A percentile compares a stretch with the other conserved stretches of the same genome.
Conservation (phyloP, 2,329 filamentous ascomycete species). For the Orbilia brochopaga region DNA sequence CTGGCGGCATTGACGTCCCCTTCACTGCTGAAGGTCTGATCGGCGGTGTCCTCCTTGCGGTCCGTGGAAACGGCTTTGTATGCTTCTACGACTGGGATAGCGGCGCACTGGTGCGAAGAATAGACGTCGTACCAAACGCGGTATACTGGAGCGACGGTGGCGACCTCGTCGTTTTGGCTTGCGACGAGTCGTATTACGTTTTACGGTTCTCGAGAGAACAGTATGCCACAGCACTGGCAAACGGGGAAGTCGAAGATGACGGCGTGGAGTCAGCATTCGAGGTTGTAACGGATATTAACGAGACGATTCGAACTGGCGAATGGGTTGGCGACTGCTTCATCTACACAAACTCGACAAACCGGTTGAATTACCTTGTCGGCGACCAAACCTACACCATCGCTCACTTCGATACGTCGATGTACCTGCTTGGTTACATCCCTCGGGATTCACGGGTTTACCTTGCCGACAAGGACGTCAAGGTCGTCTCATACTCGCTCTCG, state of each 20-base stretch:
- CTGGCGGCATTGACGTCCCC: slow-evolving; percentile 85
- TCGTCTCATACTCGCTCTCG: slow-evolving; percentile 88
- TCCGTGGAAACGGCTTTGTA: slow-evolving; percentile 91
- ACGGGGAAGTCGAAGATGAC: slow-evolving; percentile 82
- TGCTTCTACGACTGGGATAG: slow-evolving; percentile 97
- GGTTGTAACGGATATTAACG: slow-evolving; percentile 75
- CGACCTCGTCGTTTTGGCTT: slow-evolving; percentile 88
- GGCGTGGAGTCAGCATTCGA: slow-evolving; percentile 96
- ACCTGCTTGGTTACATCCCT: slow-evolving; percentile 92
- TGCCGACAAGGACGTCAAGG: slow-evolving; percentile 90
- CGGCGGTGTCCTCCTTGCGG: slow-evolving; percentile 87
- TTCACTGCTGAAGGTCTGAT: slow-evolving; percentile 92
- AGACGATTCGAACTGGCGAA: slow-evolving; percentile 85
- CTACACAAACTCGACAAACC: slow-evolving; percentile 96
- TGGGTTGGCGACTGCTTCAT: slow-evolving; percentile 99
- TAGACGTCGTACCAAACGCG: slow-evolving; percentile 71
- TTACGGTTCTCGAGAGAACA: slow-evolving; percentile 88
- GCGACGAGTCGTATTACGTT: slow-evolving; percentile 94
- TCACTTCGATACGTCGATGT: slow-evolving; percentile 94
- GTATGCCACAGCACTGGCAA: slow-evolving; percentile 81
- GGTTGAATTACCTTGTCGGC: slow-evolving; percentile 95
- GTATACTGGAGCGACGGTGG: slow-evolving; percentile 97
- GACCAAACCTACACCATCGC: slow-evolving; percentile 98
- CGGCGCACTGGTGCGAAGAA: slow-evolving; percentile 84
- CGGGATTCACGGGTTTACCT: slow-evolving; percentile 95